A percentile compares a stretch with the other conserved stretches of the same genome.
These are phyloP conservation scores for Boletus tylopilopsis DNA, from an alignment of 768 basidiomycete genomes.

Conservation along the genomic window DNA sequence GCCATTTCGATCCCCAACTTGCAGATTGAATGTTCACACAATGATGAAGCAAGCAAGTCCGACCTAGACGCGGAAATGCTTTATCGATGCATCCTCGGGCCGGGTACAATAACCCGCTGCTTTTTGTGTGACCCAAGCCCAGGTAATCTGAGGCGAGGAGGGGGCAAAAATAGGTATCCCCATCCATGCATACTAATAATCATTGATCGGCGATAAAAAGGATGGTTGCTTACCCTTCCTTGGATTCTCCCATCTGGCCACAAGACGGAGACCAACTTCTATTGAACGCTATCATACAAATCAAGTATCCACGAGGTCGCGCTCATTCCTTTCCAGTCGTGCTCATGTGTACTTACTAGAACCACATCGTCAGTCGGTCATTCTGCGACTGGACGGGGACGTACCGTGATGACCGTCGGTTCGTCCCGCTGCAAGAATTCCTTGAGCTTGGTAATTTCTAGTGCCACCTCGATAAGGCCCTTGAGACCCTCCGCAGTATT, in stretches of 20 bases:
- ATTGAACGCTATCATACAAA: constrained; percentile 17
- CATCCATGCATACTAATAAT: neutral
- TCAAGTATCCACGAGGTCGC: neutral
- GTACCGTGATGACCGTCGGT: constrained; percentile 95
- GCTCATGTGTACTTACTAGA: too few species aligned
- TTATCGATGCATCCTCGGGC: neutral
- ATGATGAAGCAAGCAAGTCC: neutral
- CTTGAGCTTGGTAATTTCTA: constrained; percentile 80
- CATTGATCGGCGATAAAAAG: constrained; percentile 10
- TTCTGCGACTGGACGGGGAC: constrained; percentile 20
- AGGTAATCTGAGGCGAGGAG: too few species aligned
- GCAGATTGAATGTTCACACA: neutral
- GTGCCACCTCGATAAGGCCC: constrained; percentile 93
- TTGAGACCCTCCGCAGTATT: constrained; percentile 87
- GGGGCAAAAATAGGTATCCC: too few species aligned
- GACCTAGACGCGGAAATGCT: neutral
- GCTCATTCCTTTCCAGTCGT: neutral
- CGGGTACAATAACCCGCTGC: too few species aligned
- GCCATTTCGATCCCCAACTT: neutral
- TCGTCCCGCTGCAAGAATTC: constrained; percentile 82
- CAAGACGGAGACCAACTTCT: constrained; percentile 8
- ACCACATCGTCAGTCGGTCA: neutral
- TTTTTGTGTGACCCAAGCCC: too few species aligned
- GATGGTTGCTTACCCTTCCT: neutral
- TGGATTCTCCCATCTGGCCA: neutral